Conservation (phyloP, 257 asterid genomes). For the Fraxinus pennsylvanica region DNA sequence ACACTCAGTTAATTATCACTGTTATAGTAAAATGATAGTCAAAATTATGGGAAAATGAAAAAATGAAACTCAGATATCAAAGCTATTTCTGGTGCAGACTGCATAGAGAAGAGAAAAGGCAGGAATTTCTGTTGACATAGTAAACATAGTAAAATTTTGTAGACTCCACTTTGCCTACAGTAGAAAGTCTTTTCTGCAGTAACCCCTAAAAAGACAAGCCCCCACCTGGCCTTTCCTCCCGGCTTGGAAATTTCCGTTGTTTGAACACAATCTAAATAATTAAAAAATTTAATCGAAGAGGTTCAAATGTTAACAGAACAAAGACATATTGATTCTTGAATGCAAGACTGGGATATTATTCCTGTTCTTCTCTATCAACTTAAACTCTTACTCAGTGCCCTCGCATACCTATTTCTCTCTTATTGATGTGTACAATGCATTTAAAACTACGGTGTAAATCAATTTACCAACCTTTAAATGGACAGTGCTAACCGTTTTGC, state of each 20-base stretch:
- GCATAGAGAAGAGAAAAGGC: neutral
- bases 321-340: too few relatives aligned
- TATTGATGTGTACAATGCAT: neutral
- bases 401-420: too few relatives aligned
- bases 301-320: too few relatives aligned
- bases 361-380: too few relatives aligned
- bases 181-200: conserved; percentile 25
- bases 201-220: conserved; percentile 46
- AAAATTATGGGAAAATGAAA: neutral
- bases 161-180: conserved; percentile 31
- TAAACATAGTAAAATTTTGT: conserved; percentile 23
- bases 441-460: neutral
- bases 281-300: too few relatives aligned
- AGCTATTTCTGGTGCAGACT: conserved; percentile 26
- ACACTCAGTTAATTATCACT: conserved; percentile 46
- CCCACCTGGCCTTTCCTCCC: conserved; percentile 26
- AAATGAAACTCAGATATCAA: conserved; percentile 36
- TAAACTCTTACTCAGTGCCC: too few relatives aligned
- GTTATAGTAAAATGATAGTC: conserved; percentile 5
- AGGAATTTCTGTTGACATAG: neutral
- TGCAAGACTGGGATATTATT: neutral
- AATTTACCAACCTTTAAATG: conserved; percentile 67
- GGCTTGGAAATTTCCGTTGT: neutral
- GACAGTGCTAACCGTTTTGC: conserved; percentile 67
- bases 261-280: neutral